Conservation (phyloP, 2,329 filamentous ascomycete genomes). For the Hymenoscyphus occultus region DNA sequence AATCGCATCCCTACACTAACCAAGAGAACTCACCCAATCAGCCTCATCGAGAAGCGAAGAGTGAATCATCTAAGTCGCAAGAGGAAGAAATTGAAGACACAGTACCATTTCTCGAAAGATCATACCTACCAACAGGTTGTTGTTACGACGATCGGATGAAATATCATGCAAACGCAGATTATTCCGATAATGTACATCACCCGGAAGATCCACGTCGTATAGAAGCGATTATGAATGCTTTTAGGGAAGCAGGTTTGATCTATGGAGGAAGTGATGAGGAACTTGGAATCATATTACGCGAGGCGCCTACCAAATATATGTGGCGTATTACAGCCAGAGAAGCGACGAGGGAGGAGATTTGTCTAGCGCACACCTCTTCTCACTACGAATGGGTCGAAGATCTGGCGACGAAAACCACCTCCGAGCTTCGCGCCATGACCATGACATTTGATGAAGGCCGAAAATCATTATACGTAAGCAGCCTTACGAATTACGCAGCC, state of each 20-base stretch:
- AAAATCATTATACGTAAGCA: conserved; percentile 80
- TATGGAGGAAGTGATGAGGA: conserved; percentile 57
- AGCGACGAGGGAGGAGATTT: conserved; percentile 77
- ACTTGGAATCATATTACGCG: conserved; percentile 49
- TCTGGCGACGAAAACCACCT: conserved; percentile 52
- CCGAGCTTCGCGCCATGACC: conserved; percentile 67
- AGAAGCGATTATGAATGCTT: conserved; percentile 85
- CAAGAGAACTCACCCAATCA: background rate
- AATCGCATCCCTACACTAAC: conserved; percentile 14
- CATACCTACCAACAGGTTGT: conserved; percentile 62
- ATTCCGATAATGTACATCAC: conserved; percentile 72
- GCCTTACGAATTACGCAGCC: conserved; percentile 76
- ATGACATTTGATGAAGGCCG: conserved; percentile 58
- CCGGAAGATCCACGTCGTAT: conserved; percentile 93
- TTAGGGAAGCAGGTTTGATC: conserved; percentile 78
- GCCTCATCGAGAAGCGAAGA: conserved; percentile 10
- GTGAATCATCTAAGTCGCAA: conserved; percentile 17
- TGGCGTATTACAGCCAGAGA: conserved; percentile 75
- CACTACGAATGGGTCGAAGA: conserved; percentile 77
- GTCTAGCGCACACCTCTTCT: conserved; percentile 69
- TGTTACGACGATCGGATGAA: conserved; percentile 97
- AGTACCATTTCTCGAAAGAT: conserved; percentile 10
- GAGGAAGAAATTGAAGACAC: conserved; percentile 13
- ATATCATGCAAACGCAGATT: conserved; percentile 84
- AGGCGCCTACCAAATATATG: conserved; percentile 60